Evolutionary conservation across 2,329 filamentous ascomycete species (phyloP).

Genomic region (Triangularia verruculosa): DNA sequence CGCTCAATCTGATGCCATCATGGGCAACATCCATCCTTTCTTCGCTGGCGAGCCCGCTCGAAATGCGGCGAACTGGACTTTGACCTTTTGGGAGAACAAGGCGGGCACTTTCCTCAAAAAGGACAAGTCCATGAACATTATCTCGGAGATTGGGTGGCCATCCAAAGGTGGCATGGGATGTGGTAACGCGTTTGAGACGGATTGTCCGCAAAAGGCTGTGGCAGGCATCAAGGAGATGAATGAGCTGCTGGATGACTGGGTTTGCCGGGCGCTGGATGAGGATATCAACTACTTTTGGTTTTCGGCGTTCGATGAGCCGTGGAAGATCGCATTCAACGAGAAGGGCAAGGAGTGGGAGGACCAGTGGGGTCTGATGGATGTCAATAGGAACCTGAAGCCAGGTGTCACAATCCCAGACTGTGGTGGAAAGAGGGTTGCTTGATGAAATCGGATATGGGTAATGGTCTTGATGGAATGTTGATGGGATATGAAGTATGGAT

Average conservation of each 20-base stretch:
- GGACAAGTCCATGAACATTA: conserved; percentile 67
- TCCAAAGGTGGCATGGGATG: conserved; percentile 77
- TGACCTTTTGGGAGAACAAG: conserved; percentile 71
- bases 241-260: conserved; percentile 78
- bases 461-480: background rate
- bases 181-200: conserved; percentile 48
- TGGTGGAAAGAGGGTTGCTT: conserved; percentile 62
- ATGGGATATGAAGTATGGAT: background rate
- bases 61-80: conserved; percentile 76
- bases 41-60: conserved; percentile 74
- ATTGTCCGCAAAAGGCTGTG: conserved; percentile 66
- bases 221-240: conserved; percentile 81
- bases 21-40: conserved; percentile 97
- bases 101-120: conserved; percentile 64
- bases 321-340: conserved; percentile 77
- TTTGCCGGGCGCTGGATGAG: conserved; percentile 76
- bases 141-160: conserved; percentile 92
- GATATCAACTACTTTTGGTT: conserved; percentile 97
- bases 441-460: background rate
- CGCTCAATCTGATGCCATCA: conserved; percentile 74
- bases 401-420: conserved; percentile 87
- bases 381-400: conserved; percentile 76
- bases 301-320: conserved; percentile 93
- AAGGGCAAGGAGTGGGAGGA: conserved; percentile 79
- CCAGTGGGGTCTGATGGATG: conserved; percentile 90